These are phyloP conservation scores for Lachancea nothofagi DNA, from an alignment of 805 yeast species.

Conservation along the genomic window DNA sequence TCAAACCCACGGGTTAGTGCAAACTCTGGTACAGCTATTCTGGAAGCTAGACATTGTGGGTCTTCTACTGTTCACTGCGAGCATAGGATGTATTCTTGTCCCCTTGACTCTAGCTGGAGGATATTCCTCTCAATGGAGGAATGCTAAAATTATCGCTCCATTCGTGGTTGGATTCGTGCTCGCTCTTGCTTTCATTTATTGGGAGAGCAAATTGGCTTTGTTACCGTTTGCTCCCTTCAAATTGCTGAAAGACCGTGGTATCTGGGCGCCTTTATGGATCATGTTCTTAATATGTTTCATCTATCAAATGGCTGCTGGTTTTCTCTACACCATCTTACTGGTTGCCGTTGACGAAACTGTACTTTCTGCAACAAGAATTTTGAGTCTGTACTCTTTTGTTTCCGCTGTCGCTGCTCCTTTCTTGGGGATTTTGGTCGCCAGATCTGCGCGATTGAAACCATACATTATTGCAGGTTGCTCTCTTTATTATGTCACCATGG, in stretches of 20 bases:
- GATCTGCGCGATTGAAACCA: constrained; percentile 48
- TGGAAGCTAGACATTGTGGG: constrained; percentile 70
- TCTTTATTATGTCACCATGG: constrained; percentile 57
- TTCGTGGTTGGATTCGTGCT: constrained; percentile 59
- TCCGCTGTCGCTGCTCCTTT: constrained; percentile 56
- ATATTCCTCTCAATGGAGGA: constrained; percentile 45
- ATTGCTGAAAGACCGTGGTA: constrained; percentile 61
- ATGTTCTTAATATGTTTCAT: constrained; percentile 55
- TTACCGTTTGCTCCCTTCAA: constrained; percentile 60
- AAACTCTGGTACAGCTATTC: constrained; percentile 38
- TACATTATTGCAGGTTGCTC: constrained; percentile 54
- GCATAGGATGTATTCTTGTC: constrained; percentile 58
- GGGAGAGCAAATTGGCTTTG: constrained; percentile 52
- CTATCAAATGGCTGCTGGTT: constrained; percentile 66
- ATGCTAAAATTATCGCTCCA: constrained; percentile 61
- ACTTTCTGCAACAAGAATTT: constrained; percentile 55
- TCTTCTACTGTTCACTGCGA: constrained; percentile 46
- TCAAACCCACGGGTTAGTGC: constrained; percentile 35
- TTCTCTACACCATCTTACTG: constrained; percentile 57
- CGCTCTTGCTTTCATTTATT: constrained; percentile 49
- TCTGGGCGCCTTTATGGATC: constrained; percentile 61
- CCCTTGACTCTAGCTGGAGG: constrained; percentile 79
- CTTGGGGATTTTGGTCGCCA: constrained; percentile 47
- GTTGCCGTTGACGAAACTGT: constrained; percentile 57
- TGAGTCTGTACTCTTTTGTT: constrained; percentile 56